Base-by-base conservation (phyloP, 371 early-diverging fungal genomes). In the Syncephalastrum racemosum region DNA sequence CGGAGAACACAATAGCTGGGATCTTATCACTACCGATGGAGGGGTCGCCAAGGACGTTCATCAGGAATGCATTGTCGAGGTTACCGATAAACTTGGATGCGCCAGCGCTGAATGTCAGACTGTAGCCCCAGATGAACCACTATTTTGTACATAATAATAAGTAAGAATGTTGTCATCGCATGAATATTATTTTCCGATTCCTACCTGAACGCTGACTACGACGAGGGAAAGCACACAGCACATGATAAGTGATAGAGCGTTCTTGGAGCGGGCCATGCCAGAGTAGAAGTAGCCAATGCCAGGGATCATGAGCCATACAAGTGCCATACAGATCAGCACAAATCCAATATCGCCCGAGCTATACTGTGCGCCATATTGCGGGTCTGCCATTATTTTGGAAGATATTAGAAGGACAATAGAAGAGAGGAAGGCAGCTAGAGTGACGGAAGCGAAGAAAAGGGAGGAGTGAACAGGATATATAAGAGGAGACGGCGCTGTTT, bases 81-180 rank as follows among this genome's bases (percentile, higher is more conserved):
- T 92, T 87, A 23, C 97, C 97, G 46, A 95, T 92, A 53, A 94
- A 84, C 14, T 45, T 59, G 39, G 71, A 69, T 14, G 85, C 81
- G 4, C 83, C 72, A 50, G 80, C 79, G 52, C 90, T 89, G 62
- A 96, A 94, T n/a, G 91, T 81, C 36, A 96, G 67, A 39, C 92
- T 90, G 71, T 85, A 96, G n/a, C 95, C 95, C 72, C 85, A 90
- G 27, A 91, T 70, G 62, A 88, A 82, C 95, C 95, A 94, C 80
- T 94, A 75, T 7, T 0, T 16, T n/a, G 39, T 15, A 31, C 36
- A 31, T 2, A 8, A 31, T 5, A 31, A 31, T 31, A 12, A 10
- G 36, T 31, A 31, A 31, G 36, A 31, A 31, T 31, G 36, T 12
- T 31, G 1, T 10, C 12, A 12, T 31, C 6, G 36, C 10, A 31